These are phyloP conservation scores for Paecilomyces sp. DNA, from an alignment of 2,329 filamentous ascomycete genomes.

Conservation along the genomic window DNA sequence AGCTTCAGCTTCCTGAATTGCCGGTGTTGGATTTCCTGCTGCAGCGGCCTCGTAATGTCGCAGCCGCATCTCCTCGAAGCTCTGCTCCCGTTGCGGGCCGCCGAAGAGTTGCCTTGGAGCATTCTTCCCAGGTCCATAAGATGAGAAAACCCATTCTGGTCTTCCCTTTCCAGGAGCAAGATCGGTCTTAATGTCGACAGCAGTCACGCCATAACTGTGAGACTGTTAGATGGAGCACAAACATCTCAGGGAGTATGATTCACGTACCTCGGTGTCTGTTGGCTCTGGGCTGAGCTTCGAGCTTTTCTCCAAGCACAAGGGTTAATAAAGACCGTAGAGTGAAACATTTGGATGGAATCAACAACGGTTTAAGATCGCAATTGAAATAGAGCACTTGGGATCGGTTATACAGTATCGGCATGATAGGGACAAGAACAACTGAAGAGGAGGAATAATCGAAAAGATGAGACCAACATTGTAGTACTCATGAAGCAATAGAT, in stretches of 20 bases:
- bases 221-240: background rate
- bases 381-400: background rate
- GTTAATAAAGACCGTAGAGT: background rate
- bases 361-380: background rate
- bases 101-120: slow-evolving; percentile 79
- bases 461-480: background rate
- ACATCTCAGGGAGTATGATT: slow-evolving; percentile 18
- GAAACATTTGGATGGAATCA: background rate
- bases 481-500: background rate
- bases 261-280: slow-evolving; percentile 18
- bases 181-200: slow-evolving; percentile 57
- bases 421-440: background rate
- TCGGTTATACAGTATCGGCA: background rate
- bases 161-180: slow-evolving; percentile 55
- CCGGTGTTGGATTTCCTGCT: slow-evolving; percentile 51
- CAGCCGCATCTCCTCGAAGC: slow-evolving; percentile 77
- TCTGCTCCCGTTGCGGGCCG: slow-evolving; percentile 70
- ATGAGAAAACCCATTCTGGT: slow-evolving; percentile 79
- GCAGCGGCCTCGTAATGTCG: slow-evolving; percentile 60
- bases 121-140: slow-evolving; percentile 71
- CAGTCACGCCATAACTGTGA: slow-evolving; percentile 44
- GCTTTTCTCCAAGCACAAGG: background rate
- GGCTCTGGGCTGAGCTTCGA: slow-evolving; percentile 7
- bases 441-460: background rate
- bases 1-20: slow-evolving; percentile 44